Base-by-base conservation (phyloP, 306 rosid species). In the Acacia acuminata region DNA sequence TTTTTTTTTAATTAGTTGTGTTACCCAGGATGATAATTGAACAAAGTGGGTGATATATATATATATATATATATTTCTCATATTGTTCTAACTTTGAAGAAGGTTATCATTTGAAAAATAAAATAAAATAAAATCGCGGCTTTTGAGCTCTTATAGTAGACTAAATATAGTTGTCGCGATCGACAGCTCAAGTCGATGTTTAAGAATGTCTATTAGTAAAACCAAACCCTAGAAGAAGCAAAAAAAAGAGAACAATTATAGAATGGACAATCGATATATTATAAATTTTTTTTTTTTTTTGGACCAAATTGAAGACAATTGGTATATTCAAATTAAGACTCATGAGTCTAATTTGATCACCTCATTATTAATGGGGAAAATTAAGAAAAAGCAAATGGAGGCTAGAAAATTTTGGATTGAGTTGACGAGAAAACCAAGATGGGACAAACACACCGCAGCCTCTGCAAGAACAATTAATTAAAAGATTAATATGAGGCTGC, bases 361-460 rank as follows among this genome's bases (percentile, higher is more conserved):
- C 73, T 12, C 27, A 53, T 65, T 74, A 68, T 48, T 63, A 44
- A 50, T 19, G 36, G 22, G 64, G 51, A 22, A n/a, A 58, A 3
- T 58, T 58, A 82, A 50, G 17, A 40, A 24, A n/a, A 55, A 30
- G 7, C 24, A 61, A 32, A 50, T 24, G 44, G 70, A 66, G 45
- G 71, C 66, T 66, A 53, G 20, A 78, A 71, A 79, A n/a, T 42
- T 66, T 53, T 16, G 70, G 19, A 42, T 72, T 73, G 38, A 42
- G 76, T 83, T 78, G 86, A 79, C 79, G 72, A 72, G 61, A 77
- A 70, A 64, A 64, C 12, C 50, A 45, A 45, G 22, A 11, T 70
- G 55, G 15, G 75, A 70, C 75, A 70, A 70, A 43, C 55, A 42
- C 34, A 4, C 48, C 65, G 64, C 64, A 78, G 58, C 19, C 24